Percentiles rank a stretch among this genome's conserved stretches.
phyloP scores from a whole-genome alignment of 2,329 filamentous ascomycete genomes.

The Exophiala oligosperma region DNA sequence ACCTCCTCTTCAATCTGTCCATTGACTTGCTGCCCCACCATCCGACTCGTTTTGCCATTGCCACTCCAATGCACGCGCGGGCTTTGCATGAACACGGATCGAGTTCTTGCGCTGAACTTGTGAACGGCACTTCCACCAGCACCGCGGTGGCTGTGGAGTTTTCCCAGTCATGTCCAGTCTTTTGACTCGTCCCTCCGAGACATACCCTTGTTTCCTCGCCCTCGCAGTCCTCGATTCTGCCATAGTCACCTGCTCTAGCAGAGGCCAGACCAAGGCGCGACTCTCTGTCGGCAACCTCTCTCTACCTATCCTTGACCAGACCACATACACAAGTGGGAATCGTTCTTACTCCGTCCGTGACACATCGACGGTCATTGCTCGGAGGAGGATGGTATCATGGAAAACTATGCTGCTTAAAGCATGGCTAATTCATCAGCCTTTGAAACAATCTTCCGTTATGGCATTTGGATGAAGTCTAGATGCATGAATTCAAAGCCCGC shows the following conservation, averaged over 20 bases:
- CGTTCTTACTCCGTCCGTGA: background rate
- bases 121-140: background rate
- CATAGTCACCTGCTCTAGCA: background rate
- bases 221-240: background rate
- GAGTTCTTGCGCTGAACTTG: background rate
- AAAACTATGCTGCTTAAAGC: background rate
- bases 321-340: background rate
- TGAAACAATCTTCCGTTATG: background rate
- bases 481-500: too few relatives aligned
- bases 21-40: slow-evolving; percentile 2
- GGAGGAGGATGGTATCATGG: background rate
- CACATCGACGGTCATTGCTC: background rate
- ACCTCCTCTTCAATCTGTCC: background rate
- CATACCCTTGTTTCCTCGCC: background rate
- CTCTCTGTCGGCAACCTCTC: background rate
- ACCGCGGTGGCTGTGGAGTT: background rate
- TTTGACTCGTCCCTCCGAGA: background rate
- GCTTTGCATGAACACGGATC: background rate
- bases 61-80: background rate
- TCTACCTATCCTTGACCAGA: background rate
- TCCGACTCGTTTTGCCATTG: background rate
- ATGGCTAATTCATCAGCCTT: background rate
- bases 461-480: too few relatives aligned
- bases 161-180: too few relatives aligned
- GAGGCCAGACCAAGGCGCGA: background rate